These are phyloP conservation scores for Metrosideros polymorpha DNA, from an alignment of 441 rosid species.

Conservation along the genomic window DNA sequence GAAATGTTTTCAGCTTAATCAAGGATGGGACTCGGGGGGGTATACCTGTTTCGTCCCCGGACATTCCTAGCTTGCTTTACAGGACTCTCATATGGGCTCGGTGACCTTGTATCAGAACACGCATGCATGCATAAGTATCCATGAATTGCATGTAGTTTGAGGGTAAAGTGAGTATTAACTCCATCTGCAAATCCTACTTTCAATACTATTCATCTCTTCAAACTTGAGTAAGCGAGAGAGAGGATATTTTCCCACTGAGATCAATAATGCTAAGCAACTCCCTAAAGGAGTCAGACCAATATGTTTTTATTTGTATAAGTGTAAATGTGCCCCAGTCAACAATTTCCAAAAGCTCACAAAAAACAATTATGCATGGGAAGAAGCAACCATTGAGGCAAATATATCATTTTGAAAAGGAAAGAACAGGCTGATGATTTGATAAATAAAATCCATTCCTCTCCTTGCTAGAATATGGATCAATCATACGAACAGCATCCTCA, in stretches of 20 bases:
- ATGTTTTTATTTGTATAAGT: background rate
- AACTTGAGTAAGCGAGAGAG: background rate
- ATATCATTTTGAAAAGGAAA: background rate
- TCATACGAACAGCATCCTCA: background rate
- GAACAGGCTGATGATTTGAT: background rate
- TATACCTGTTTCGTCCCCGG: slow-evolving; percentile 28
- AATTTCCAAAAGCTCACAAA: background rate
- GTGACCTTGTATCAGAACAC: background rate
- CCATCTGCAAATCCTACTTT: background rate
- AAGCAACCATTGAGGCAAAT: background rate
- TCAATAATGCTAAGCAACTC: background rate
- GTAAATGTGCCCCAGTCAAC: background rate
- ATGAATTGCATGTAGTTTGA: background rate
- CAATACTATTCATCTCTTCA: background rate
- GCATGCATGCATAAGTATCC: background rate
- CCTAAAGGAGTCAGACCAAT: background rate
- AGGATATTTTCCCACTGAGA: background rate
- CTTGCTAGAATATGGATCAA: background rate
- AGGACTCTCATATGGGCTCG: background rate
- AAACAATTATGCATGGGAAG: background rate
- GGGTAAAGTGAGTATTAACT: background rate
- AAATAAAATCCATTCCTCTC: background rate
- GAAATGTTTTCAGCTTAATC: background rate
- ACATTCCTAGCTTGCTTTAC: background rate
- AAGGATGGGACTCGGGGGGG: background rate